phyloP scores from a whole-genome alignment of 108 stramenopile genomes.

The Schizochytrium sp. region DNA sequence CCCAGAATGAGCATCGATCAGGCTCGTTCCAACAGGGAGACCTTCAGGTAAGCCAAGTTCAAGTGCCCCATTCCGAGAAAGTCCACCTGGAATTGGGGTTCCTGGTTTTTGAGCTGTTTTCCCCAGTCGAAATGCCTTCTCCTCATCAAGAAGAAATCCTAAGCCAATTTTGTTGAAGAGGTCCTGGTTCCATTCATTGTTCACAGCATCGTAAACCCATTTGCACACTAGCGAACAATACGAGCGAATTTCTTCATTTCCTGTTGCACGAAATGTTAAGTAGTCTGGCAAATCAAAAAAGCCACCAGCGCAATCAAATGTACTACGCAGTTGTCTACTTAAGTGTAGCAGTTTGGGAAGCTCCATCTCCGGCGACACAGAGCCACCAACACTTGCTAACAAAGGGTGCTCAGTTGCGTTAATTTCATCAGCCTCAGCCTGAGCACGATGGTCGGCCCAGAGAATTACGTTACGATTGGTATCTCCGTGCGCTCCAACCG shows the following conservation, averaged over 20 bases:
- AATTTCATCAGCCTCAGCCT: conserved; percentile 45
- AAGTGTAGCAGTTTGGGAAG: conserved; percentile 62
- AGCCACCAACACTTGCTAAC: conserved; percentile 57
- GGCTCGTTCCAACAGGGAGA: background rate
- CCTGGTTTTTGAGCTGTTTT: background rate
- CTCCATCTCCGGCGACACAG: conserved; percentile 63
- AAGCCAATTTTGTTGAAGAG: conserved; percentile 46
- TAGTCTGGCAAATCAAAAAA: conserved; percentile 62
- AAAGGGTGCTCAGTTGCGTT: conserved; percentile 25
- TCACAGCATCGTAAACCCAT: conserved; percentile 47
- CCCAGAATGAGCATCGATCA: conserved; percentile 64
- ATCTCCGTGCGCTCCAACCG: conserved; percentile 40
- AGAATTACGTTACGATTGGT: conserved; percentile 55
- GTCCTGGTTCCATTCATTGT: conserved; percentile 50
- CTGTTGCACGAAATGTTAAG: conserved; percentile 56
- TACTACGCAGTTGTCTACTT: background rate
- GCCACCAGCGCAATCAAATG: background rate
- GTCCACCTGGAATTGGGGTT: background rate
- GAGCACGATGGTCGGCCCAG: conserved; percentile 65
- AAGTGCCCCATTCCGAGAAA: background rate
- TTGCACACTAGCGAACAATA: conserved; percentile 62
- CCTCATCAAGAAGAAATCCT: background rate
- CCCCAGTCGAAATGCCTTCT: background rate
- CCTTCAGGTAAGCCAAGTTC: conserved; percentile 19
- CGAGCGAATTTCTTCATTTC: conserved; percentile 27